Evolutionary conservation across 2,329 filamentous ascomycete genomes (phyloP).

Genomic region (Phoma sp.): DNA sequence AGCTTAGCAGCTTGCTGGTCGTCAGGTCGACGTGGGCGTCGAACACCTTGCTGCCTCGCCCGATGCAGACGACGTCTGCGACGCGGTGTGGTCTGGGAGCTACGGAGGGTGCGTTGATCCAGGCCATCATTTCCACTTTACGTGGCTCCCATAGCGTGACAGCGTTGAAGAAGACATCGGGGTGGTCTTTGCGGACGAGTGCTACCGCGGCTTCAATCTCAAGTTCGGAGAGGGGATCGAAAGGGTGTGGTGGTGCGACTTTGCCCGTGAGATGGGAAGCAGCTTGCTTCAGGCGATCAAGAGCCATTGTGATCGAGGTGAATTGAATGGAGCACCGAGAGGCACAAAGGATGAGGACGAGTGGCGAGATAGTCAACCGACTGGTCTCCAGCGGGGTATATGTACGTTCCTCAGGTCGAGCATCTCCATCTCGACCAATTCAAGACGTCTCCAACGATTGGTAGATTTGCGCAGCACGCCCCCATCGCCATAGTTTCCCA

Average conservation of each 20-base stretch:
- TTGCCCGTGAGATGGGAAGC: slow-evolving; percentile 67
- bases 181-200: slow-evolving; percentile 73
- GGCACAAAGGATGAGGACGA: neutral
- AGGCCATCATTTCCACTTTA: slow-evolving; percentile 82
- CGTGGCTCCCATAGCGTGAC: slow-evolving; percentile 84
- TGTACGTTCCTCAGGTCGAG: neutral
- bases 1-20: slow-evolving; percentile 71
- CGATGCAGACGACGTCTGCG: slow-evolving; percentile 85
- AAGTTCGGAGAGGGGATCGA: slow-evolving; percentile 75
- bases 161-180: slow-evolving; percentile 82
- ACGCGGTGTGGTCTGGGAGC: slow-evolving; percentile 71
- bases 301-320: slow-evolving; percentile 58
- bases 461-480: slow-evolving; percentile 7
- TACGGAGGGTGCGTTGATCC: slow-evolving; percentile 71
- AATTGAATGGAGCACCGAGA: neutral
- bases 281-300: slow-evolving; percentile 70
- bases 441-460: neutral
- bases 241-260: slow-evolving; percentile 68
- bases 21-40: slow-evolving; percentile 82
- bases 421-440: slow-evolving; percentile 2
- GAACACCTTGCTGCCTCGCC: slow-evolving; percentile 77
- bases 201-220: slow-evolving; percentile 78
- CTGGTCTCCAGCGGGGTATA: slow-evolving; percentile 5
- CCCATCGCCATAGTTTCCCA: neutral
- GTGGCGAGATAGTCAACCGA: neutral